phyloP scores from a whole-genome alignment of 2,329 filamentous ascomycete genomes.

The Trichoderma cornu-damae region DNA sequence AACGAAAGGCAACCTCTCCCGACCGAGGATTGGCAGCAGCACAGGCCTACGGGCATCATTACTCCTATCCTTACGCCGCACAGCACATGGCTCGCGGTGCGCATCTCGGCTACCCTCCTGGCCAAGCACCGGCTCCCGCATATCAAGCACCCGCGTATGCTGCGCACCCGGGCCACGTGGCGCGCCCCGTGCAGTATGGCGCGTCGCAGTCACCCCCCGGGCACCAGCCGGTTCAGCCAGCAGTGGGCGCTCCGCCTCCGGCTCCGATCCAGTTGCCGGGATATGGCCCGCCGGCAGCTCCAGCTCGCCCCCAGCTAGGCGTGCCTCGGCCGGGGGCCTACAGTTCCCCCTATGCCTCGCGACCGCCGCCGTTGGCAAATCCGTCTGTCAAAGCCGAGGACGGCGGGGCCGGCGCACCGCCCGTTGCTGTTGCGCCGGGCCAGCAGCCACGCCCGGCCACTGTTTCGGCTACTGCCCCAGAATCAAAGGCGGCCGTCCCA shows the following conservation, averaged over 20 bases:
- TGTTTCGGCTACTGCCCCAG: constrained; percentile 17
- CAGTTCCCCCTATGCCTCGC: constrained; percentile 36
- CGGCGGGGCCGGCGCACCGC: constrained; percentile 19
- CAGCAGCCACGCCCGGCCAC: constrained; percentile 19
- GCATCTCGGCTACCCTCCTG: constrained; percentile 31
- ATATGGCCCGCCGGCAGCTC: constrained; percentile 35
- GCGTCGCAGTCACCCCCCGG: constrained; percentile 27
- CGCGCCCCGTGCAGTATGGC: constrained; percentile 31
- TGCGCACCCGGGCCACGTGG: constrained; percentile 28
- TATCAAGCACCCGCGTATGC: constrained; percentile 35
- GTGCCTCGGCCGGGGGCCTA: constrained; percentile 32
- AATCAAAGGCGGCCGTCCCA: constrained; percentile 22
- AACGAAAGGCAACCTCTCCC: constrained; percentile 51
- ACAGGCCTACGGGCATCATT: constrained; percentile 36
- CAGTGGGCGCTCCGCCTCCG: constrained; percentile 28
- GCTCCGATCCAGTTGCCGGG: constrained; percentile 34
- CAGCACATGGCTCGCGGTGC: constrained; percentile 34
- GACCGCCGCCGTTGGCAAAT: constrained; percentile 30
- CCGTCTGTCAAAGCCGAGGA: constrained; percentile 30
- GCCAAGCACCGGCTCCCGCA: constrained; percentile 31
- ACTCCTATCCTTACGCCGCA: constrained; percentile 33
- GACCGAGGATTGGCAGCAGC: constrained; percentile 42
- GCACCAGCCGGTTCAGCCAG: constrained; percentile 21
- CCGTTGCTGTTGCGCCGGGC: constrained; percentile 16
- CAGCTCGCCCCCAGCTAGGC: constrained; percentile 32